Evolutionary conservation across 331 rosid genomes (phyloP).

Genomic region (Pyracantha coccinea): DNA sequence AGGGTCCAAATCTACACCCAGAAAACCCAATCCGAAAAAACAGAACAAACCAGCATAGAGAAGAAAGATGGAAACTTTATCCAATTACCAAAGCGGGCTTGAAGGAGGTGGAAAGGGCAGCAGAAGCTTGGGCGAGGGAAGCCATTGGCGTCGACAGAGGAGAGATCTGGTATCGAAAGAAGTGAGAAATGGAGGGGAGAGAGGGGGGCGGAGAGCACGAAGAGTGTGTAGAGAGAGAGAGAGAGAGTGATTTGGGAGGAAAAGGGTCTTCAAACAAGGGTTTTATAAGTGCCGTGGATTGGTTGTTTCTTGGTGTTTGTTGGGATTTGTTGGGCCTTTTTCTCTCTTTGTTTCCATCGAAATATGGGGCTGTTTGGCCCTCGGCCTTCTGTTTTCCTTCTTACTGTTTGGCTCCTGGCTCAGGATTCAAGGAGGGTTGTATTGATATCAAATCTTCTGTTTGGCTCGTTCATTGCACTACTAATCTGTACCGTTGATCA

Average conservation of each 20-base stretch:
- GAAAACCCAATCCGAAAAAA: background rate
- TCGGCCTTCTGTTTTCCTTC: background rate
- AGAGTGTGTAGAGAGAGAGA: constrained; percentile 10
- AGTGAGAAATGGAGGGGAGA: constrained; percentile 2
- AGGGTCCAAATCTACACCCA: background rate
- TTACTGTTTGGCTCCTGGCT: constrained; percentile 2
- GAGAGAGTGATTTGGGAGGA: background rate
- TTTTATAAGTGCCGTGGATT: background rate
- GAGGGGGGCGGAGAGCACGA: constrained; percentile 46
- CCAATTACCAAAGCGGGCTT: no score
- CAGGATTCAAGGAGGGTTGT: background rate
- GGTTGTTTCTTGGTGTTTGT: constrained; percentile 16
- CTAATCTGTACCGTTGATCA: no score
- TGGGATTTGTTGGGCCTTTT: constrained; percentile 25
- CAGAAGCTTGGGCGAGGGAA: no score
- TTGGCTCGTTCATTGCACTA: no score
- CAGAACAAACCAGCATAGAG: background rate
- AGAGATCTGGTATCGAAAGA: constrained; percentile 41
- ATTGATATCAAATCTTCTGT: background rate
- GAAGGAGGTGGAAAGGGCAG: no score
- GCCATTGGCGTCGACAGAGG: constrained; percentile 35
- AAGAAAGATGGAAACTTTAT: background rate
- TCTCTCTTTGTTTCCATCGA: constrained; percentile 32
- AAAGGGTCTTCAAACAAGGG: constrained; percentile 3
- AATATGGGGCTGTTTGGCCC: constrained; percentile 10